Evolutionary conservation across 305 asterid species (phyloP).

Genomic region (Stenogyne calaminthoides): DNA sequence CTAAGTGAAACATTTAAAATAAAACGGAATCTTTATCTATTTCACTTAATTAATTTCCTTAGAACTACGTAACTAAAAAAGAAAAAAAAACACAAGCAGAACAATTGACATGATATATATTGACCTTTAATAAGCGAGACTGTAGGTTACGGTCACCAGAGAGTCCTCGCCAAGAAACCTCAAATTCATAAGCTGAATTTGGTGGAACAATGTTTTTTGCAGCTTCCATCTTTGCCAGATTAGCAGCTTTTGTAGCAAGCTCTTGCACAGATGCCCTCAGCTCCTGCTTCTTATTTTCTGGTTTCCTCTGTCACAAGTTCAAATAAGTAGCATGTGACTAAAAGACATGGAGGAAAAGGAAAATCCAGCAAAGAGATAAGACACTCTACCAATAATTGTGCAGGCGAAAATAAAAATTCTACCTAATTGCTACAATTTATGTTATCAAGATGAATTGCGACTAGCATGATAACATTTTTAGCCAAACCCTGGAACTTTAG

Average conservation of each 20-base stretch:
- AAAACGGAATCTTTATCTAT: background rate
- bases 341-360: slow-evolving; percentile 5
- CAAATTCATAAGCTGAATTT: slow-evolving; percentile 88
- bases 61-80: background rate
- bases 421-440: background rate
- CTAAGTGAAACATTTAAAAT: too few relatives aligned
- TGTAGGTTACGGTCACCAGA: slow-evolving; percentile 74
- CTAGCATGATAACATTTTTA: background rate
- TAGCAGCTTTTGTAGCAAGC: slow-evolving; percentile 84
- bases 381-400: background rate
- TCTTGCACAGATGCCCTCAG: slow-evolving; percentile 71
- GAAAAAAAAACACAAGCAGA: background rate
- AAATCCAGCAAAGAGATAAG: background rate
- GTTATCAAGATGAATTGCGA: background rate
- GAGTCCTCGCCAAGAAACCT: slow-evolving; percentile 88
- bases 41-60: background rate
- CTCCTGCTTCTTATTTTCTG: slow-evolving; percentile 51
- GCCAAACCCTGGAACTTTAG: background rate
- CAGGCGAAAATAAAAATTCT: background rate
- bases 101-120: slow-evolving; percentile 6
- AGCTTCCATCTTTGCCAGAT: slow-evolving; percentile 78
- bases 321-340: slow-evolving; percentile 17
- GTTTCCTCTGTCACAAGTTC: slow-evolving; percentile 45
- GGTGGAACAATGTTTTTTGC: slow-evolving; percentile 84
- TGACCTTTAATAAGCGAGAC: slow-evolving; percentile 79